Percentiles rank a stretch among this genome's conserved stretches.
phyloP scores from a whole-genome alignment of 768 basidiomycete species.

The Kwoniella pini region DNA sequence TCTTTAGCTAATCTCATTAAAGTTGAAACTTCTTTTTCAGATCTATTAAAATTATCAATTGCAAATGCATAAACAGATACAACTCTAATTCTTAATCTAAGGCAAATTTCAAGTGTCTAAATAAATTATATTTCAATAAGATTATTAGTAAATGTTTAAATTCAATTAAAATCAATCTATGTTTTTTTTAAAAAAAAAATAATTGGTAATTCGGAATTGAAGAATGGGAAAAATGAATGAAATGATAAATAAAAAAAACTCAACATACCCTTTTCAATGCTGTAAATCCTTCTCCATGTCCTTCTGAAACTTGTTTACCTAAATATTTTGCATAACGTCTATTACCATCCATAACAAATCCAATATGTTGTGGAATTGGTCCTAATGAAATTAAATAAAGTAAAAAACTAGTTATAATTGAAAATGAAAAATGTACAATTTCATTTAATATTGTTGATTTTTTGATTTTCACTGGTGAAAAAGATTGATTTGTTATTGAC shows the following conservation, averaged over 20 bases:
- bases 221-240: too few relatives aligned
- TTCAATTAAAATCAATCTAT: too few relatives aligned
- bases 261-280: slow-evolving; percentile 73
- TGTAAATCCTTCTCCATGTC: slow-evolving; percentile 81
- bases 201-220: too few relatives aligned
- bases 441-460: not conserved
- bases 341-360: slow-evolving; percentile 98
- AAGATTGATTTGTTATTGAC: too few relatives aligned
- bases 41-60: slow-evolving; percentile 93
- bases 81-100: slow-evolving; percentile 73
- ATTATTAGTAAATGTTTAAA: too few relatives aligned
- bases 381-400: slow-evolving; percentile 73
- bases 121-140: too few relatives aligned
- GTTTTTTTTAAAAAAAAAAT: too few relatives aligned
- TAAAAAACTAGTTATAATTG: slow-evolving; percentile 55
- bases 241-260: too few relatives aligned
- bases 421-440: slow-evolving; percentile 31
- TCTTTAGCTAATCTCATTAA: slow-evolving; percentile 82
- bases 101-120: slow-evolving; percentile 82
- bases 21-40: slow-evolving; percentile 77
- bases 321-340: slow-evolving; percentile 70
- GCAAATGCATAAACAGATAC: slow-evolving; percentile 98
- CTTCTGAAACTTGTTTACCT: slow-evolving; percentile 68
- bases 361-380: slow-evolving; percentile 84
- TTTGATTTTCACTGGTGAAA: too few relatives aligned